Conservation (phyloP, 2,329 filamentous ascomycete genomes). For the Paracorniculantispora psalliotae region DNA sequence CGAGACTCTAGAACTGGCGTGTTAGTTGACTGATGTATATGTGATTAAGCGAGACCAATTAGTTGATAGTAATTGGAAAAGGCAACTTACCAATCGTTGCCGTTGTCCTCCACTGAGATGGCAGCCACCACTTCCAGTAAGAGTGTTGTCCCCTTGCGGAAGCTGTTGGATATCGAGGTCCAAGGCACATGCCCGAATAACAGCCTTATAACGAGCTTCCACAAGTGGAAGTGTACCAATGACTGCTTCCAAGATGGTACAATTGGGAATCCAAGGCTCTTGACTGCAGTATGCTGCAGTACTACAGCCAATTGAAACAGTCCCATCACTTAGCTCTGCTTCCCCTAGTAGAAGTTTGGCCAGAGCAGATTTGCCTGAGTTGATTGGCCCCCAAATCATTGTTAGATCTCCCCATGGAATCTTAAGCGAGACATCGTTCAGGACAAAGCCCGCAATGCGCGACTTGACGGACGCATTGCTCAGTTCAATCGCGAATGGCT, state of each 20-base stretch:
- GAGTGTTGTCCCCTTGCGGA: not conserved
- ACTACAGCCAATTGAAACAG: not conserved
- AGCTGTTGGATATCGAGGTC: not conserved
- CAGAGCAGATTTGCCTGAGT: not conserved
- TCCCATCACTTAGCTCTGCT: not conserved
- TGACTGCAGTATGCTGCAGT: not conserved
- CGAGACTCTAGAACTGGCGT: not conserved
- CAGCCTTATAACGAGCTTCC: not conserved
- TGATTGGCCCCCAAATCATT: conserved; percentile 4
- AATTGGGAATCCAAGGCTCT: not conserved
- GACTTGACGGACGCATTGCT: not conserved
- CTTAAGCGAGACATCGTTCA: not conserved
- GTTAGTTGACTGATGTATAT: not conserved
- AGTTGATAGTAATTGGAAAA: no score
- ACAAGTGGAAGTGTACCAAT: not conserved
- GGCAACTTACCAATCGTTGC: conserved; percentile 1
- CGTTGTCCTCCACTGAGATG: conserved; percentile 4
- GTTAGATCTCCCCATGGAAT: not conserved
- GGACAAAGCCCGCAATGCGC: not conserved
- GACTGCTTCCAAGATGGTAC: not conserved
- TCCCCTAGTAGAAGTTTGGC: not conserved
- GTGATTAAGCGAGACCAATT: no score
- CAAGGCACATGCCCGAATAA: not conserved
- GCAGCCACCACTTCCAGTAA: not conserved
- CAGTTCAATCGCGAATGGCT: not conserved